Base-by-base conservation (phyloP, 768 basidiomycete species). In the Lyophyllum semitale region DNA sequence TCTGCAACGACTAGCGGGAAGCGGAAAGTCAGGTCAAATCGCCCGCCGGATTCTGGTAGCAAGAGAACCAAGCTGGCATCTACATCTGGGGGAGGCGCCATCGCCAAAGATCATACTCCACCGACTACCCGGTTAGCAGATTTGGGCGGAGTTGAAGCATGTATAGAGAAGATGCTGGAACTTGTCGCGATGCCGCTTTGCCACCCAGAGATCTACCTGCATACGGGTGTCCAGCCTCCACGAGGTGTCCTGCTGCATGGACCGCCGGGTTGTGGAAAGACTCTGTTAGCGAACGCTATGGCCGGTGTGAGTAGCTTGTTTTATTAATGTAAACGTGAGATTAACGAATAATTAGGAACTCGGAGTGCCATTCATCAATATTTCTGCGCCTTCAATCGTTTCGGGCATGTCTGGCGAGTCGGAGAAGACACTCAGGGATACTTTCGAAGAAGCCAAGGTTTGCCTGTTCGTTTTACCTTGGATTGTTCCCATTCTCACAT, bases 361-460 rank as follows among this genome's bases (percentile, higher is more conserved):
- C 3, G 89, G 87, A 2, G 78, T 96, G 1, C 95, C 96, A 0
- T 98, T 99, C 66, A 95, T 99, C 60, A 91, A 77, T 48, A 87
- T 99, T 57, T 96, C 96, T 3, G 96, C 96, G 0, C 97, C 97
- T 0, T 93, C 92, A 0, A 89, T 99, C 55, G 94, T 99, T 8
- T 95, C 92, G 2, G 96, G 97, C 1, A 97, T 98, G 94, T 97
- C 94, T 0, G 97, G 97, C 43, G 97, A 99, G 71, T 95, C 93
- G 0, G 97, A 99, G 68, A 98, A 96, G 76, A 95, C 94, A 0
- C 74, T 99, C 4, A 77, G 97, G 40, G 96, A 98, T 65, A 95
- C 93, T 0, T 99, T 99, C 65, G 96, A 97, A 27, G 96, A 98
- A 69, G 97, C 97, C 6, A 95, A 93, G 75, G 94, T 93, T 27